Base-by-base conservation (phyloP, 78 protist species). In the Chrysochromulina tobinii region DNA sequence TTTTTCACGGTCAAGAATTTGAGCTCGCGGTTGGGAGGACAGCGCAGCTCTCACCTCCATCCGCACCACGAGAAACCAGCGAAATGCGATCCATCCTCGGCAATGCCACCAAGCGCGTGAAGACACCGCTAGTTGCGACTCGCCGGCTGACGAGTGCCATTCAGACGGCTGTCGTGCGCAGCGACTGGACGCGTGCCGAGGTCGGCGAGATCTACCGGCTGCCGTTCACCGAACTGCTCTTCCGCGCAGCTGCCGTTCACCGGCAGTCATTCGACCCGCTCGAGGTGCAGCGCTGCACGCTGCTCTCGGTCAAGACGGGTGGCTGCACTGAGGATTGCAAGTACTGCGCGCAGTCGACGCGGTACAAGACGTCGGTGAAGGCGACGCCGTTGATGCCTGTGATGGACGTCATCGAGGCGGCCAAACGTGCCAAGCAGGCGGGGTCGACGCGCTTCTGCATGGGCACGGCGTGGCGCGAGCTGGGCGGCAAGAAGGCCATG, bases 381-480 rank as follows among this genome's bases (percentile, higher is more conserved):
- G 87, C 96, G 27, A 48, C 48, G 79, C 92, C 88, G 86, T 18
- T 90, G 67, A n/a, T 95, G 90, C 58, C 38, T 11, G 81, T 89
- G 61, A 87, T 90, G 23, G 92, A 54, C 12, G 94, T 95, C 23
- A 1, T 83, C 9, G 92, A 89, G 27, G 91, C 86, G 48, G 96
- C 96, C n/a, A 18, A 50, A 18, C 58, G 55, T 59, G 96, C 96
- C 1, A 88, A 89, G 73, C 93, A 1, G 50, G 92, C 94, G 2
- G 97, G 97, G 1, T 61, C 88, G 61, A 89, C 97, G 11, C 92
- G 97, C 25, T 95, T 95, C 84, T 95, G 97, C 92, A 95, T 95
- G 97, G 97, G 97, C 51, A 85, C 95, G 1, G 97, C 97, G 55
- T 95, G 97, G 97, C 59, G 97, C 7, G 97, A 91, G 23, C 92